Evolutionary conservation across 2,329 filamentous ascomycete species (phyloP).

Genomic region (Claviceps digitariae): DNA sequence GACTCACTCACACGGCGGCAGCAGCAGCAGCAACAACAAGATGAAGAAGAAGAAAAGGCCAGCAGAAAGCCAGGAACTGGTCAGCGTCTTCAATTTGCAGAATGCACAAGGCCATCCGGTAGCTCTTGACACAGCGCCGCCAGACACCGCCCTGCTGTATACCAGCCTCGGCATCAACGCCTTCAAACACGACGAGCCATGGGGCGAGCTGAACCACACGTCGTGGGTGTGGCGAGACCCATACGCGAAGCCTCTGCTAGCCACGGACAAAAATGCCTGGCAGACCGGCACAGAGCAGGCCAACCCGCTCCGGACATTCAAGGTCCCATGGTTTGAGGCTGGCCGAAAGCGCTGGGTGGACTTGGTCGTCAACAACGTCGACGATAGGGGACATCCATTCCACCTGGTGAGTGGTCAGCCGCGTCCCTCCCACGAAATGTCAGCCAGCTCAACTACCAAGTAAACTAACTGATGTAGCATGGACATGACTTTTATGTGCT

Average conservation of each 20-base stretch:
- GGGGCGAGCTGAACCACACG: conserved; percentile 9
- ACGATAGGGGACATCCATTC: conserved; percentile 35
- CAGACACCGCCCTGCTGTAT: conserved; percentile 7
- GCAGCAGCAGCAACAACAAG: neutral
- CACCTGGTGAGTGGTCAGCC: conserved; percentile 26
- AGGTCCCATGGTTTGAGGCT: conserved; percentile 8
- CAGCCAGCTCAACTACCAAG: neutral
- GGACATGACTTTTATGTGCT: conserved; percentile 9
- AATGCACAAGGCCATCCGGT: neutral
- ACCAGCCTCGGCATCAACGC: conserved; percentile 7
- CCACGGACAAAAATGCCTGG: conserved; percentile 7
- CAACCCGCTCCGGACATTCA: conserved; percentile 6
- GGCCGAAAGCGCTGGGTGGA: conserved; percentile 27
- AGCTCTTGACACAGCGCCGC: neutral
- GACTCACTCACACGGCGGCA: neutral
- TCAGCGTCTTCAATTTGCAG: neutral
- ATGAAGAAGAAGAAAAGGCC: too few species aligned
- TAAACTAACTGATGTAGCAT: conserved; percentile 5
- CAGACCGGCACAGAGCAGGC: conserved; percentile 7
- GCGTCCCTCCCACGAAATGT: too few species aligned
- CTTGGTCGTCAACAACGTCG: conserved; percentile 35
- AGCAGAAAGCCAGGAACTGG: neutral
- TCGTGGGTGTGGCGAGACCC: conserved; percentile 10
- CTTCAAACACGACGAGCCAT: conserved; percentile 8
- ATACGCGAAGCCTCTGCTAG: conserved; percentile 7